Evolutionary conservation across 148 eudicot genomes (phyloP), one percentile per base, ranked within the genome.

Genomic region (Heliamphora exappendiculata): DNA sequence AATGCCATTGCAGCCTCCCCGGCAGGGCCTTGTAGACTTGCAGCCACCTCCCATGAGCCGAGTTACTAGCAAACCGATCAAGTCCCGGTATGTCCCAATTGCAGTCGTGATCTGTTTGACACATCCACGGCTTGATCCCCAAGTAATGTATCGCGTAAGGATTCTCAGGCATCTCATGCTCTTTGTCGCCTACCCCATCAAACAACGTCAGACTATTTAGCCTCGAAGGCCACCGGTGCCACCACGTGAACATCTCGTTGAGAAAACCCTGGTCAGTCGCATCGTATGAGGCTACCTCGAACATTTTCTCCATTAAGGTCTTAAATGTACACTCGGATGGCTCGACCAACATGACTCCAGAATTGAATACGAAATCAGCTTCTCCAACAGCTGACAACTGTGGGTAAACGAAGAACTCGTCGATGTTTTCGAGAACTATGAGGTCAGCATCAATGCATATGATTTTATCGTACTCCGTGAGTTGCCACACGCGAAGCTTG

Each of bases 241-340:
- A 91, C 90, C 91, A 89, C 0, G 86, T 65, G 42, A 88, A 84
- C 26, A 88, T 76, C 78, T 91, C 97, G 24, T 91, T 91, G 10
- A 91, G 53, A 66, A 86, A 89, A 5, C 97, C 97, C 19, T 91
- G 97, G 34, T 91, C 93, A 0, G 90, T 93, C 0, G 90, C 97
- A 29, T 91, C 87, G 63, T 91, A 88, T 0, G 93, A 88, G 42
- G 24, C 73, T 0, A 83, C 69, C 1, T 37, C 26, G 45, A 24
- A 51, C 7, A 82, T 82, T 11, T 87, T 81, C 20, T 31, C 51
- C 89, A 88, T 87, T 22, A 91, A 74, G 57, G 68, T 63, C 24
- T 85, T 62, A 20, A 88, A 91, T 14, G 87, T 77, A 67, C 97
- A 89, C 54, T 81, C 29, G 0, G 97, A 89, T 28, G 97, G 93